Evolutionary conservation across 1,284 basidiomycete species (phyloP).

Genomic region (Sanghuangporus sanghuang): DNA sequence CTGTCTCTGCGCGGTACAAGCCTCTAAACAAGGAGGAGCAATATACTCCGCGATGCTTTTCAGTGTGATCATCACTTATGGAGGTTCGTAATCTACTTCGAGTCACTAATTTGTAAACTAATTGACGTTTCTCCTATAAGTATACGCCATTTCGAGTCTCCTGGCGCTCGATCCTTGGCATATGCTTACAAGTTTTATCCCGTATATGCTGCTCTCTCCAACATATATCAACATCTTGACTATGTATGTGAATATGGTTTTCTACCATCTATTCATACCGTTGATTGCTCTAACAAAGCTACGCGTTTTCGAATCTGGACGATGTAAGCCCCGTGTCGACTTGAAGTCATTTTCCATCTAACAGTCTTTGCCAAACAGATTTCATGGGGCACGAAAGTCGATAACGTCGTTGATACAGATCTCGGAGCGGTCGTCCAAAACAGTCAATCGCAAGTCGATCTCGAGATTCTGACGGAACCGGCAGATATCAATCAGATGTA

Average conservation of each 20-base stretch:
- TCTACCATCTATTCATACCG: neutral
- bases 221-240: slow-evolving; percentile 88
- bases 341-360: neutral
- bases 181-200: slow-evolving; percentile 85
- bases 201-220: slow-evolving; percentile 84
- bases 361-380: slow-evolving; percentile 40
- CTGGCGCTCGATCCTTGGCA: slow-evolving; percentile 93
- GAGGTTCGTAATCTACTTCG: slow-evolving; percentile 43
- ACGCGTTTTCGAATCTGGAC: slow-evolving; percentile 79
- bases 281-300: slow-evolving; percentile 34
- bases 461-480: slow-evolving; percentile 82
- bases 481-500: slow-evolving; percentile 88
- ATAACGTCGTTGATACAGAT: slow-evolving; percentile 61
- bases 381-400: slow-evolving; percentile 91
- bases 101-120: neutral
- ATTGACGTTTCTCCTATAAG: slow-evolving; percentile 26
- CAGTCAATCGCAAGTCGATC: slow-evolving; percentile 78
- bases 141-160: slow-evolving; percentile 75
- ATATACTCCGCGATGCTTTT: slow-evolving; percentile 78
- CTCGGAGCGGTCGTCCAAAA: slow-evolving; percentile 79
- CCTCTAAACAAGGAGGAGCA: slow-evolving; percentile 56
- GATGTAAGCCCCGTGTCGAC: slow-evolving; percentile 43
- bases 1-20: slow-evolving; percentile 68
- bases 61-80: slow-evolving; percentile 83
- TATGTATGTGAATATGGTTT: slow-evolving; percentile 45